Evolutionary conservation across 768 basidiomycete genomes (phyloP), one percentile per base, ranked within the genome.

Genomic region (Tulasnella calospora): DNA sequence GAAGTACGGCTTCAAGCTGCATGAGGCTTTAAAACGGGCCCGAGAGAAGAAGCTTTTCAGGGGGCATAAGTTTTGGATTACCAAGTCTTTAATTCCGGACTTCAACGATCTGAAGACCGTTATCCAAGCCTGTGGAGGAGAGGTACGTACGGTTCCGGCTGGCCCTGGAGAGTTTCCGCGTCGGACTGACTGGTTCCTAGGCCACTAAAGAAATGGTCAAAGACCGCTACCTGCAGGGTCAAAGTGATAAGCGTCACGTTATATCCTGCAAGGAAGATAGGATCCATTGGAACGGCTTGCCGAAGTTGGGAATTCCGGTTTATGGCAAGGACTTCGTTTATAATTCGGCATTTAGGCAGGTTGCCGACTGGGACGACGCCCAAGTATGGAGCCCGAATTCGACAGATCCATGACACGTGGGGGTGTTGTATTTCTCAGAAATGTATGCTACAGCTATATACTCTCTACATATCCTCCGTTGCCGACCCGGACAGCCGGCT

Each of bases 11-110:
- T 90, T 95, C 84, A 89, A 87, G 35, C 87, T 97, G 2, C 80
- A 82, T 0, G 88, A 92, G 4, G 89, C 91, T 0, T 84, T 95
- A 19, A 82, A 83, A 27, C 87, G 91, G 3, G 92, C 94, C 0
- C 88, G 88, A 82, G 83, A 84, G 19, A 82, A 85, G 21, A 89
- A 87, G 78, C 82, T 95, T 0, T 89, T 96, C 78, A 85, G 86
- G 2, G 88, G 88, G 23, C 88, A 88, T 83, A 89, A 87, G 0
- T 94, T 96, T 84, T 95, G 94, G 80, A 84, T 94, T 73, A 95
- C 94, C 0, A 87, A 88, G 0, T 90, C 88, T 10, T 90, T 94
- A 0, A 82, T 86, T 0, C 85, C 91, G 1, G 90, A 91, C 71
- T 82, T 83, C 61, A 89, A 89, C 8, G 76, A 79, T 15, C 84